Evolutionary conservation across 139 green algal species (phyloP), one percentile per base, ranked within the genome.

Genomic region (Parachlorella kessleri): DNA sequence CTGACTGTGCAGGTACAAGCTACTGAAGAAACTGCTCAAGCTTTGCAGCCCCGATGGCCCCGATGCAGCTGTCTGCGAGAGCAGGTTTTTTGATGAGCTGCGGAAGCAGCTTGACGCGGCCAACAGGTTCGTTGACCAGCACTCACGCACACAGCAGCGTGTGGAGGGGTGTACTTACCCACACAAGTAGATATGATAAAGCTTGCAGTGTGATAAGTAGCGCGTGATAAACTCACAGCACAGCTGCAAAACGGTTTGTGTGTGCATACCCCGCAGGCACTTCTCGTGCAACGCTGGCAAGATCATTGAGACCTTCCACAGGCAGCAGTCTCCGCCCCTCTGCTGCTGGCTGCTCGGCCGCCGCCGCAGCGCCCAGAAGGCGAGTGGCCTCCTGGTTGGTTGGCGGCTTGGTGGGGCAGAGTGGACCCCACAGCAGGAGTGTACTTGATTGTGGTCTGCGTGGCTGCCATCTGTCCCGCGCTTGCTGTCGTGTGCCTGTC

Each of bases 291-390:
- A 38, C 0, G 72, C 72, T 2, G 18, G 39, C 7, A 26, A 35
- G 36, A 69, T 69, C 36, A 63, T 78, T 1, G 1, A 26, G 3
- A 8, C 38, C 37, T 78, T 70, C 54, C 54, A 70, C 36, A 37
- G n/a, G 26, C 55, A 55, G 36, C 54, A 36, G 36, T 36, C 41
- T 9, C 54, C 66, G 23, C 36, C 72, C 18, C 59, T 35, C 35
- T 78, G 72, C 72, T 69, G 71, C 71, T 42, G 53, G 21, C 71
- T 35, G 48, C 18, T 14, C 18, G 18, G 10, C 71, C 66, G 71
- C 71, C 54, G 71, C 37, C 21, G 14, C 42, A 42, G 5, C 42
- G 48, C 21, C 48, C 71, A 7, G n/a, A n/a, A n/a, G n/a, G n/a
- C n/a, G n/a, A n/a, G n/a, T n/a, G n/a, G n/a, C n/a, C n/a, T n/a